phyloP scores from a whole-genome alignment of 2,329 filamentous ascomycete species.

The Fusarium continuum region DNA sequence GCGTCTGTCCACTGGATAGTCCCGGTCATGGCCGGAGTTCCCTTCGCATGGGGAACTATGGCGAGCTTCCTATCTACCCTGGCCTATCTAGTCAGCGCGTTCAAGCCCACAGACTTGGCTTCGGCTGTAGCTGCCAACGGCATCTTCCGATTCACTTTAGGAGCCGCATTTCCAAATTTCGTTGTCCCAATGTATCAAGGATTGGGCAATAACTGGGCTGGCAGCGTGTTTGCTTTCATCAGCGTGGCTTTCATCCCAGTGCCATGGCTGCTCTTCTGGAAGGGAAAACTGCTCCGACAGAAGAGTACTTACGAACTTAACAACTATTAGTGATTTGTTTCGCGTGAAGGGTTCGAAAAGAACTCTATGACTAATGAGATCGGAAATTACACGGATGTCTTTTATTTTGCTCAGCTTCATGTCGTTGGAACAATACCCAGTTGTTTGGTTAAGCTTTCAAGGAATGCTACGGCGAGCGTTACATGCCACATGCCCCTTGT shows the following conservation, averaged over 20 bases:
- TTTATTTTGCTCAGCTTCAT: background rate
- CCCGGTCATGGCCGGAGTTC: slow-evolving; percentile 4
- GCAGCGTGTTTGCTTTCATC: background rate
- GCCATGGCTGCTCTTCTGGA: slow-evolving; percentile 1
- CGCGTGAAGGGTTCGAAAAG: background rate
- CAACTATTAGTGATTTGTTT: background rate
- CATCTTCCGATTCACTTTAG: background rate
- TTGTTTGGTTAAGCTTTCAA: background rate
- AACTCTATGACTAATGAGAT: background rate
- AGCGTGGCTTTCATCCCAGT: slow-evolving; percentile 1
- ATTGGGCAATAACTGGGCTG: background rate
- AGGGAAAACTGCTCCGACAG: background rate
- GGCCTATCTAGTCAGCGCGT: background rate
- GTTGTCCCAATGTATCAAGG: background rate
- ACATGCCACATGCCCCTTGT: background rate
- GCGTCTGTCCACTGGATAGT: slow-evolving; percentile 13
- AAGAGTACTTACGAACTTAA: background rate
- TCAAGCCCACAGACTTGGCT: background rate
- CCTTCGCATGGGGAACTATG: slow-evolving; percentile 13
- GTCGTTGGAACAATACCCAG: background rate
- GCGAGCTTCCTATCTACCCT: background rate
- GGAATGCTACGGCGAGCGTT: background rate
- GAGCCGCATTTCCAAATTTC: slow-evolving; percentile 4
- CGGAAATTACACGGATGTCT: background rate
- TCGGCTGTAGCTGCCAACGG: slow-evolving; percentile 3